phyloP scores from a whole-genome alignment of 371 early-diverging fungal genomes.

The Umbelopsis sp. region DNA sequence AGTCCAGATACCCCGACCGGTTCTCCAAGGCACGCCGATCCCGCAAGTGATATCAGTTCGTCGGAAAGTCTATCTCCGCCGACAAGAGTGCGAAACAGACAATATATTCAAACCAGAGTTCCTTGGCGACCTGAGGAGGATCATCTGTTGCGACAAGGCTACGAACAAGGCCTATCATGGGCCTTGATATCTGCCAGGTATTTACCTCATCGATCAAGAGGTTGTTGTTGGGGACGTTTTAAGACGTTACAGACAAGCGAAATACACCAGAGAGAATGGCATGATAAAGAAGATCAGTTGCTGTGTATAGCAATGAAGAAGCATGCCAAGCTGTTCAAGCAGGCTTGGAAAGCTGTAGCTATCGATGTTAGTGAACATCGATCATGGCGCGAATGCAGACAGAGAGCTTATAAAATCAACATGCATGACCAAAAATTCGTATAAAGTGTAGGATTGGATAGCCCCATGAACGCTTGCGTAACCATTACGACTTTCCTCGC shows the following conservation, averaged over 20 bases:
- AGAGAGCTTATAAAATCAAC: conserved; percentile 13
- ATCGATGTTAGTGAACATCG: conserved; percentile 33
- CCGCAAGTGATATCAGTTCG: not conserved
- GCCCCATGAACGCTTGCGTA: not conserved
- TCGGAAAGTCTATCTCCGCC: conserved; percentile 2
- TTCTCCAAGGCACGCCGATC: not conserved
- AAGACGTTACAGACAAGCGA: conserved; percentile 42
- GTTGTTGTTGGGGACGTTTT: conserved; percentile 51
- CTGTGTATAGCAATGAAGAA: conserved; percentile 38
- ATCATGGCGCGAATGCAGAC: conserved; percentile 42
- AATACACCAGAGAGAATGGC: conserved; percentile 35
- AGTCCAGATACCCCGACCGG: not conserved
- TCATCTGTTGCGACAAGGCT: conserved; percentile 39
- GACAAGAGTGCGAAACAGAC: not conserved
- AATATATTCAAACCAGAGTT: conserved; percentile 37
- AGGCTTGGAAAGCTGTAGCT: conserved; percentile 48
- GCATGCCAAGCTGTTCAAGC: conserved; percentile 40
- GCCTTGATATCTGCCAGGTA: conserved; percentile 48
- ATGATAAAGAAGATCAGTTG: conserved; percentile 32
- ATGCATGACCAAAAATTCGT: conserved; percentile 2
- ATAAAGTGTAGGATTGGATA: not conserved
- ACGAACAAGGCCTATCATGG: conserved; percentile 49
- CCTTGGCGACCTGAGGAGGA: conserved; percentile 48
- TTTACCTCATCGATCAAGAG: conserved; percentile 46
- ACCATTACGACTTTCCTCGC: not conserved